Percentiles rank a stretch among this genome's conserved stretches.
phyloP scores from a whole-genome alignment of 1,284 basidiomycete species.

The Polyporus tsugae region DNA sequence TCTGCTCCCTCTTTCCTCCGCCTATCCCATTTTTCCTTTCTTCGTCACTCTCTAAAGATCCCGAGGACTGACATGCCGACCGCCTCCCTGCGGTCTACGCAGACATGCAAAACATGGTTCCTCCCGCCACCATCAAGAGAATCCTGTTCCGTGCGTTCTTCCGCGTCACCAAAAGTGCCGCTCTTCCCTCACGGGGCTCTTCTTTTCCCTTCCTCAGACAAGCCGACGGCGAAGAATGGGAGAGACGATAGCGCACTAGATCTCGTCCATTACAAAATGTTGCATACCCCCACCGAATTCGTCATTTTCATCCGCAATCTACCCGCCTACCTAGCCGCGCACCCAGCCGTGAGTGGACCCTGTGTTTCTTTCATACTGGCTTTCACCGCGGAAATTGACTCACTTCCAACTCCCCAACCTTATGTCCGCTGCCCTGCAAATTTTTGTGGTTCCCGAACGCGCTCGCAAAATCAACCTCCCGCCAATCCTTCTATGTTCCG shows the following conservation, averaged over 20 bases:
- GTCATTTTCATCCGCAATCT: constrained; percentile 67
- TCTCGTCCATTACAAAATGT: constrained; percentile 53
- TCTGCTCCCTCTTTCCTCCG: constrained; percentile 9
- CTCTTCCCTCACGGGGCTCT: constrained; percentile 16
- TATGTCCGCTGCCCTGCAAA: background rate
- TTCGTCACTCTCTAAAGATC: background rate
- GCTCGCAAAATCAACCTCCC: background rate
- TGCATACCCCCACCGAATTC: constrained; percentile 61
- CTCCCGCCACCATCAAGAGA: constrained; percentile 52
- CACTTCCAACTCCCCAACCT: background rate
- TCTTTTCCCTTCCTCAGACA: constrained; percentile 31
- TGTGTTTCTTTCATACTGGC: constrained; percentile 2
- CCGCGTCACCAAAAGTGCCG: constrained; percentile 13
- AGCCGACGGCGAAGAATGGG: constrained; percentile 25
- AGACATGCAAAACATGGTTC: constrained; percentile 78
- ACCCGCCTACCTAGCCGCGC: constrained; percentile 51
- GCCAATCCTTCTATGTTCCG: constrained; percentile 12
- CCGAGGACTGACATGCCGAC: constrained; percentile 16
- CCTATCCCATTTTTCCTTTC: background rate
- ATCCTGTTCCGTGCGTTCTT: constrained; percentile 40
- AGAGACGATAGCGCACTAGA: constrained; percentile 34
- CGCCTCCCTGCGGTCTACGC: constrained; percentile 2
- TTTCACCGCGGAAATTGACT: constrained; percentile 27
- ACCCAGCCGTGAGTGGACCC: constrained; percentile 52
- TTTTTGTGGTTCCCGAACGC: background rate